These are phyloP conservation scores for Sequoiadendron giganteum DNA, from an alignment of 75 land plant genomes.

Conservation along the genomic window DNA sequence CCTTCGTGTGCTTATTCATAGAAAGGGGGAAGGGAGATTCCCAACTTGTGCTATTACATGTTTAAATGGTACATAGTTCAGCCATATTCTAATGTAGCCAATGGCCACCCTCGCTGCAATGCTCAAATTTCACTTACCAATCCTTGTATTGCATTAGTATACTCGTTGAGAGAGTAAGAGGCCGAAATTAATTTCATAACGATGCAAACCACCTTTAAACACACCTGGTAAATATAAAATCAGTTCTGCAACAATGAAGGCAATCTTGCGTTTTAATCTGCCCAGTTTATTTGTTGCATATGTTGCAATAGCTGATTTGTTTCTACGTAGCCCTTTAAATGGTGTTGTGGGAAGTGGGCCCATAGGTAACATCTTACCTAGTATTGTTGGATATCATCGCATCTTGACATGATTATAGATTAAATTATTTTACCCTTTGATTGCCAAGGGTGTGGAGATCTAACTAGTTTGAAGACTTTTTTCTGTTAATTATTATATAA, in stretches of 20 bases:
- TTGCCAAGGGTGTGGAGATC: no score
- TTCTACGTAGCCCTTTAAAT: neutral
- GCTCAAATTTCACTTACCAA: neutral
- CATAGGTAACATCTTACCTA: neutral
- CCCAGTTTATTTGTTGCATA: neutral
- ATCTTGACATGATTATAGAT: no score
- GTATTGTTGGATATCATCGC: neutral
- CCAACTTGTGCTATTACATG: neutral
- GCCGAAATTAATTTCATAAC: neutral
- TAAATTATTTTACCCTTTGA: neutral
- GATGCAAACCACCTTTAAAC: neutral
- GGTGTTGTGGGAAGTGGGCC: neutral
- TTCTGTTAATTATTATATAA: neutral
- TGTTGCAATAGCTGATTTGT: neutral
- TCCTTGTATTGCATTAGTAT: neutral
- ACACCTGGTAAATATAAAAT: neutral
- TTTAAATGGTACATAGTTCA: neutral
- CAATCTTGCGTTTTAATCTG: neutral
- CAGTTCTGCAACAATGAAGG: neutral
- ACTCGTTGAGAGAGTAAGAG: neutral
- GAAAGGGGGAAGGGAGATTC: neutral
- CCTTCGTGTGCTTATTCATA: neutral
- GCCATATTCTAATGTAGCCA: neutral
- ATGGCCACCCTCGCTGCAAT: neutral
- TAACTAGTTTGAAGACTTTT: neutral